Percentiles rank a stretch among this genome's conserved stretches.
phyloP scores from a whole-genome alignment of 2,329 filamentous ascomycete species.

The Fusarium tupiense region DNA sequence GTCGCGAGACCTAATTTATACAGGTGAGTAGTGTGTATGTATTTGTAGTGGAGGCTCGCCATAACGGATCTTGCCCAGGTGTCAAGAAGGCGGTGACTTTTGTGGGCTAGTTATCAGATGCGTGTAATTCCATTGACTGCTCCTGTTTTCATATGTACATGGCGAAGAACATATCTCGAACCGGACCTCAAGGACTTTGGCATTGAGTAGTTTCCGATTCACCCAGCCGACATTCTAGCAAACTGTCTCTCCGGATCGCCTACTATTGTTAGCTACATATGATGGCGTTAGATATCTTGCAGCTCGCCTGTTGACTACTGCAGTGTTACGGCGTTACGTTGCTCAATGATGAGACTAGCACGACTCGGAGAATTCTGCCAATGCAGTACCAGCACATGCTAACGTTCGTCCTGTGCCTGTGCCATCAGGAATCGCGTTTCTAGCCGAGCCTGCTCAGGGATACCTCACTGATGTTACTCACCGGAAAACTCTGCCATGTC shows the following conservation, averaged over 20 bases:
- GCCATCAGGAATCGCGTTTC: conserved; percentile 26
- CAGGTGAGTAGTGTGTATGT: not conserved
- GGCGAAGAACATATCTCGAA: not conserved
- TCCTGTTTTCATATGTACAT: not conserved
- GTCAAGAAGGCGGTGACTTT: not conserved
- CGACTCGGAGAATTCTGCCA: conserved; percentile 43
- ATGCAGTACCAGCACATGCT: conserved; percentile 11
- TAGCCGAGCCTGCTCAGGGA: conserved; percentile 10
- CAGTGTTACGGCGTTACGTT: conserved; percentile 24
- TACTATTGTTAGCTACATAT: not conserved
- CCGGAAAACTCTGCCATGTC: not conserved
- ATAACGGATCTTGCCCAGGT: conserved; percentile 7
- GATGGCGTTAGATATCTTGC: not conserved
- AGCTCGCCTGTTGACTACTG: conserved; percentile 6
- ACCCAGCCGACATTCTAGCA: not conserved
- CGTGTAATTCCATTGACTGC: not conserved
- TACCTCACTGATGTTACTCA: not conserved
- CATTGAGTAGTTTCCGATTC: not conserved
- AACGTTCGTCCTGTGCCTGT: conserved; percentile 30
- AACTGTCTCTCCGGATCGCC: not conserved
- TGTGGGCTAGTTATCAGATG: not conserved
- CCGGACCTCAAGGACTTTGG: not conserved
- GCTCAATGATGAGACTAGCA: conserved; percentile 29
- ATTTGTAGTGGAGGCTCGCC: not conserved
- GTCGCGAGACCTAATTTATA: conserved; percentile 8